phyloP scores from a whole-genome alignment of 306 rosid genomes.

The Quercus suber region DNA sequence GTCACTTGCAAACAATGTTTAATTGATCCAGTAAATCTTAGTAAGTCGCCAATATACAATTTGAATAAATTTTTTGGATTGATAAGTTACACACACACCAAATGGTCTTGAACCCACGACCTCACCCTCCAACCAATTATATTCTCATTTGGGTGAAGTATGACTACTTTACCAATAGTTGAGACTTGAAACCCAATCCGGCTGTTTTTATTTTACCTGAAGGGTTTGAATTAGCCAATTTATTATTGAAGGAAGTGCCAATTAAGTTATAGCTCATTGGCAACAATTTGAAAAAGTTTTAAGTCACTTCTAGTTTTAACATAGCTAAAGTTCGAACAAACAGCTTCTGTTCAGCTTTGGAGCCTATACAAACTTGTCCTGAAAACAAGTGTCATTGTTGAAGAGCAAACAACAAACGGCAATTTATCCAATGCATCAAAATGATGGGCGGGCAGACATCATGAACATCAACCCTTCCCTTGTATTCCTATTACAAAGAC shows the following conservation, averaged over 20 bases:
- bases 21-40: neutral
- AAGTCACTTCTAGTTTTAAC: neutral
- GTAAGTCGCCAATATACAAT: neutral
- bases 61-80: too few species aligned
- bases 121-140: too few species aligned
- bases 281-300: neutral
- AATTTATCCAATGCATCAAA: neutral
- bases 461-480: neutral
- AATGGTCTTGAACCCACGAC: too few species aligned
- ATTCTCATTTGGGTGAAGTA: too few species aligned
- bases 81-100: too few species aligned
- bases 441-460: neutral
- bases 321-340: neutral
- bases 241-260: too few species aligned
- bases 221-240: too few species aligned
- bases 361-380: neutral
- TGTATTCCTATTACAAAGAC: neutral
- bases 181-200: too few species aligned
- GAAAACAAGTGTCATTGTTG: neutral
- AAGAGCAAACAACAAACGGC: neutral
- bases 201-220: too few species aligned
- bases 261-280: too few species aligned
- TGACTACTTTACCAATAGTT: too few species aligned
- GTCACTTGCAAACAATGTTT: neutral
- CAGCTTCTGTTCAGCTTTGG: neutral